A percentile compares a stretch with the other conserved stretches of the same genome.
Evolutionary conservation across 2,329 filamentous ascomycete genomes (phyloP).

Genomic region (Fusarium buharicum): DNA sequence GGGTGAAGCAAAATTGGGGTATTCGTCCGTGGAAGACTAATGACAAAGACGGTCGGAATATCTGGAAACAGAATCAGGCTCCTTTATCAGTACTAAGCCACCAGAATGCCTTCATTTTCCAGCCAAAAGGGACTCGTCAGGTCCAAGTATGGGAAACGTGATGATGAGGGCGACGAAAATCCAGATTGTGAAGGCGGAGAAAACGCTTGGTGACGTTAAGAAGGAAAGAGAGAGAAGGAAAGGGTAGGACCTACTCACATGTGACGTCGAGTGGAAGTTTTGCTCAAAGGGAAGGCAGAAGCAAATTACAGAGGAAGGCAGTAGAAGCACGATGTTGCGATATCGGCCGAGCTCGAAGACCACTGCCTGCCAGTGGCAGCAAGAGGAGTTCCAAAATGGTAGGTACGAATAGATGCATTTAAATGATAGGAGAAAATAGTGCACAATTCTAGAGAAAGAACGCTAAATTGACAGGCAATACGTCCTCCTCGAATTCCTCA

Average conservation of each 20-base stretch:
- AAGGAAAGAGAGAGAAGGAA: neutral
- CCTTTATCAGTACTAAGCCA: conserved; percentile 1
- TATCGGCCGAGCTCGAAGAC: neutral
- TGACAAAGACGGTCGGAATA: neutral
- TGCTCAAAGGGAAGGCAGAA: neutral
- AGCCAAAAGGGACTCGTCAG: conserved; percentile 13
- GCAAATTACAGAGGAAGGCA: neutral
- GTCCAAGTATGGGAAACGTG: conserved; percentile 3
- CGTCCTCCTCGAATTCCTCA: conserved; percentile 1
- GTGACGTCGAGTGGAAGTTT: neutral
- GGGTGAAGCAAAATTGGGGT: conserved; percentile 10
- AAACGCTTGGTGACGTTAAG: neutral
- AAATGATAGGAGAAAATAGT: neutral
- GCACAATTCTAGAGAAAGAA: neutral
- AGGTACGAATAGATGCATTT: neutral
- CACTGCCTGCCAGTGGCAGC: conserved; percentile 17
- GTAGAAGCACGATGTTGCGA: neutral
- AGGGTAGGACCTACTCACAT: neutral
- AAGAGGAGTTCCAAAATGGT: neutral
- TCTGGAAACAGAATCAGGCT: neutral
- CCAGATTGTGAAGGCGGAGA: neutral
- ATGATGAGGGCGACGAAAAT: neutral
- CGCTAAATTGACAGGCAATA: neutral
- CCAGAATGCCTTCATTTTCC: conserved; percentile 6
- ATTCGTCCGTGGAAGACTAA: neutral